Percentiles rank a stretch among this genome's conserved stretches.
These are phyloP conservation scores for Basipetospora chlamydospora DNA, from an alignment of 2,329 filamentous ascomycete species.

Conservation along the genomic window DNA sequence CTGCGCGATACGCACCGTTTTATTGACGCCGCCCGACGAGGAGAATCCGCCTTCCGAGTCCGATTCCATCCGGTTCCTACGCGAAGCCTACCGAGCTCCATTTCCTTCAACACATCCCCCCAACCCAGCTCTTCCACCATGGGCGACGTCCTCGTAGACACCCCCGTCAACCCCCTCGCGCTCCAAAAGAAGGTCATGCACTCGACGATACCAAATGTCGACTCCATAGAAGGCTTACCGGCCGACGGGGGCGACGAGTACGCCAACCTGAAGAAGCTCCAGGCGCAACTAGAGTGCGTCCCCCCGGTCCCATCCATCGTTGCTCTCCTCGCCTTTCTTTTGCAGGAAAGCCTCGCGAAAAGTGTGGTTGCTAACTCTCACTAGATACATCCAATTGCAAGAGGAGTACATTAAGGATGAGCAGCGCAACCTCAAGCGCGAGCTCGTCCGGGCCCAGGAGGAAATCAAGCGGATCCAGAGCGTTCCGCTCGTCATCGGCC, in stretches of 20 bases:
- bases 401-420: conserved; percentile 99
- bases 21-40: too few relatives aligned
- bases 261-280: conserved; percentile 86
- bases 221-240: conserved; percentile 71
- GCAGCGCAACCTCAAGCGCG: conserved; percentile 92
- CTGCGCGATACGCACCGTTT: too few relatives aligned
- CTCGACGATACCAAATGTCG: conserved; percentile 75
- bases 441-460: conserved; percentile 92
- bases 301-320: not conserved
- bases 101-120: too few relatives aligned
- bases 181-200: conserved; percentile 70
- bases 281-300: conserved; percentile 81
- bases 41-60: too few relatives aligned
- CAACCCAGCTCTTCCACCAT: conserved; percentile 37
- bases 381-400: conserved; percentile 85
- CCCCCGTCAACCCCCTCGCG: conserved; percentile 55
- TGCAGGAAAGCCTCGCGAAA: not conserved
- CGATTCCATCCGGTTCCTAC: too few relatives aligned
- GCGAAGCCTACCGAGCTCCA: too few relatives aligned
- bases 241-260: conserved; percentile 85
- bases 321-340: not conserved
- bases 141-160: conserved; percentile 81
- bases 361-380: conserved; percentile 7
- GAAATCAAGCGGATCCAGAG: conserved; percentile 99
- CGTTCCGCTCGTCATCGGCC: conserved; percentile 91